These are phyloP conservation scores for peach (Prunus persica) DNA, from an alignment of 306 rosid species.

Conservation along the genomic window DNA sequence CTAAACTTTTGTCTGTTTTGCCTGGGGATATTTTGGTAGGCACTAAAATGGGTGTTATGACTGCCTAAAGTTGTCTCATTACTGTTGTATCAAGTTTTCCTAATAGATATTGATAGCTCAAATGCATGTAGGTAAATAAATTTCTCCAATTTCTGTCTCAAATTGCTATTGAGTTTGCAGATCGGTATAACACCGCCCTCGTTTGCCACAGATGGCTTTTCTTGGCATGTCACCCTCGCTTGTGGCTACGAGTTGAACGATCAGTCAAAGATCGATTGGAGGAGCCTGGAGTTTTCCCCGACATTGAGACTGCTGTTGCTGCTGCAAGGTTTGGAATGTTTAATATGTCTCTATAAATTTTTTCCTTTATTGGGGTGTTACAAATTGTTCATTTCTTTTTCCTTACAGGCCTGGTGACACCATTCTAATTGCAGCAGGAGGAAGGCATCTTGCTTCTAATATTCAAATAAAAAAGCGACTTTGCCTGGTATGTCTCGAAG, in stretches of 20 bases:
- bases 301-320: slow-evolving; percentile 76
- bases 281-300: slow-evolving; percentile 77
- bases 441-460: slow-evolving; percentile 67
- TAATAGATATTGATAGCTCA: not conserved
- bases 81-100: not conserved
- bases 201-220: slow-evolving; percentile 99
- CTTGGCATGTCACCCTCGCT: slow-evolving; percentile 94
- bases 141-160: slow-evolving; percentile 44
- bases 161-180: slow-evolving; percentile 92
- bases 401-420: slow-evolving; percentile 86
- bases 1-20: not conserved
- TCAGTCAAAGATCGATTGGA: slow-evolving; percentile 61
- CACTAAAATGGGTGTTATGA: not conserved
- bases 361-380: not conserved
- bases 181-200: slow-evolving; percentile 99
- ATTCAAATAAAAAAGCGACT: slow-evolving; percentile 85
- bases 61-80: not conserved
- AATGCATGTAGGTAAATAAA: slow-evolving; percentile 9
- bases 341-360: slow-evolving; percentile 2
- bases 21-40: not conserved
- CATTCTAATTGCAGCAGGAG: slow-evolving; percentile 86
- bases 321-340: slow-evolving; percentile 68
- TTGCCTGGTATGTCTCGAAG: slow-evolving; percentile 66
- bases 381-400: slow-evolving; percentile 16
- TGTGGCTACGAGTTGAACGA: slow-evolving; percentile 94